Conservation (phyloP, 2,329 filamentous ascomycete species). For the Fusarium robinianum region DNA sequence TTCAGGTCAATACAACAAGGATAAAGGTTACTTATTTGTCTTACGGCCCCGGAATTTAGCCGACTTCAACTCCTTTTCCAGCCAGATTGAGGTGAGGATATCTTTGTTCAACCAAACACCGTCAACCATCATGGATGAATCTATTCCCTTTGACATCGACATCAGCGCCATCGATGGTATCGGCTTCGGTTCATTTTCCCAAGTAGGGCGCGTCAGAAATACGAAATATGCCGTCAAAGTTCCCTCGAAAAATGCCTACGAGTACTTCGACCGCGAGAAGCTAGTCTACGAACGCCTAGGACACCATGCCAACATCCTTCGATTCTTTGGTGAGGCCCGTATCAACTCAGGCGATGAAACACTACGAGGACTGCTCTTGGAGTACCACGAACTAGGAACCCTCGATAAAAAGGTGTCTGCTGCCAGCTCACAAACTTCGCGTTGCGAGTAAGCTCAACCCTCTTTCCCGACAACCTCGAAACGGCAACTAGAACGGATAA, state of each 20-base stretch:
- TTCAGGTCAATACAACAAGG: too few relatives aligned
- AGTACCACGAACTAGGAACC: background rate
- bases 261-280: background rate
- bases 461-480: too few relatives aligned
- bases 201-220: background rate
- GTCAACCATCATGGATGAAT: background rate
- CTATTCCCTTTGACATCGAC: background rate
- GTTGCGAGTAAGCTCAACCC: too few relatives aligned
- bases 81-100: too few relatives aligned
- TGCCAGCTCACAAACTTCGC: too few relatives aligned
- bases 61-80: too few relatives aligned
- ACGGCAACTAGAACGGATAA: too few relatives aligned
- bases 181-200: background rate
- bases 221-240: background rate
- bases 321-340: background rate
- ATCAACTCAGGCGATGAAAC: background rate
- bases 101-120: too few relatives aligned
- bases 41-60: too few relatives aligned
- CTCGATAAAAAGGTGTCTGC: background rate
- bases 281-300: background rate
- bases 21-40: too few relatives aligned
- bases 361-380: background rate
- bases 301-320: background rate
- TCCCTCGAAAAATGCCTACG: background rate
- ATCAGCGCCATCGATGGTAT: background rate